These are phyloP conservation scores for Cryptococcus sp. DNA, from an alignment of 1,284 basidiomycete species.

Conservation along the genomic window DNA sequence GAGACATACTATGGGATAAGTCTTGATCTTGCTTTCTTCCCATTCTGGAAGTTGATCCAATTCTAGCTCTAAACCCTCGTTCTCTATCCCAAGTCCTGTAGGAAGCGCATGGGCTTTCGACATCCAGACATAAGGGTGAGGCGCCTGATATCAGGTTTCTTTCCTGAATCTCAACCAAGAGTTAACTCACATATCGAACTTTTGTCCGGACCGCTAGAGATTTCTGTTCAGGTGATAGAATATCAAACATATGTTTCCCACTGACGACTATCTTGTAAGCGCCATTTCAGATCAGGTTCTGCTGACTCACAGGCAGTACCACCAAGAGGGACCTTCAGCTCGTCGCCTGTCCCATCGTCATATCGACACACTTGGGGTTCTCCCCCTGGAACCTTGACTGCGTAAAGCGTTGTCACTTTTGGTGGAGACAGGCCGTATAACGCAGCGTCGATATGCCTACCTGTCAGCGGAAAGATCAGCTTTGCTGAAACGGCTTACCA, in stretches of 20 bases:
- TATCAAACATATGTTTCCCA: slow-evolving; percentile 79
- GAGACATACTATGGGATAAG: slow-evolving; percentile 59
- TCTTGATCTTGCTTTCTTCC: slow-evolving; percentile 67
- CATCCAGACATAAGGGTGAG: slow-evolving; percentile 85
- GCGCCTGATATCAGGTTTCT: slow-evolving; percentile 41
- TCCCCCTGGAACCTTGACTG: slow-evolving; percentile 68
- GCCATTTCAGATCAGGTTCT: neutral
- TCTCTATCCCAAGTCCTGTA: slow-evolving; percentile 73
- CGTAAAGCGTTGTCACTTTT: slow-evolving; percentile 82
- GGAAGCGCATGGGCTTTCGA: slow-evolving; percentile 63
- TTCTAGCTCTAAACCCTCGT: slow-evolving; percentile 64
- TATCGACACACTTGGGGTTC: slow-evolving; percentile 66
- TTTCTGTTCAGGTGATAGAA: slow-evolving; percentile 68
- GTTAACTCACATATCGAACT: slow-evolving; percentile 57
- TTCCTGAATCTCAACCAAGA: neutral
- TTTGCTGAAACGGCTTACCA: slow-evolving; percentile 52
- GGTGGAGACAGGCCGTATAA: slow-evolving; percentile 83
- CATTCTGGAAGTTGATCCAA: slow-evolving; percentile 65
- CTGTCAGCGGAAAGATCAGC: neutral
- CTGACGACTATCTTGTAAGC: slow-evolving; percentile 47
- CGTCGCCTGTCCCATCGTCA: slow-evolving; percentile 84
- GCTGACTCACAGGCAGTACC: slow-evolving; percentile 71
- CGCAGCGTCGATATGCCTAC: slow-evolving; percentile 81
- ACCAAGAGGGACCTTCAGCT: slow-evolving; percentile 73
- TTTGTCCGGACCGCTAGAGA: slow-evolving; percentile 72